These are phyloP conservation scores for Alternaria solani DNA, from an alignment of 2,329 filamentous ascomycete species.

Conservation along the genomic window DNA sequence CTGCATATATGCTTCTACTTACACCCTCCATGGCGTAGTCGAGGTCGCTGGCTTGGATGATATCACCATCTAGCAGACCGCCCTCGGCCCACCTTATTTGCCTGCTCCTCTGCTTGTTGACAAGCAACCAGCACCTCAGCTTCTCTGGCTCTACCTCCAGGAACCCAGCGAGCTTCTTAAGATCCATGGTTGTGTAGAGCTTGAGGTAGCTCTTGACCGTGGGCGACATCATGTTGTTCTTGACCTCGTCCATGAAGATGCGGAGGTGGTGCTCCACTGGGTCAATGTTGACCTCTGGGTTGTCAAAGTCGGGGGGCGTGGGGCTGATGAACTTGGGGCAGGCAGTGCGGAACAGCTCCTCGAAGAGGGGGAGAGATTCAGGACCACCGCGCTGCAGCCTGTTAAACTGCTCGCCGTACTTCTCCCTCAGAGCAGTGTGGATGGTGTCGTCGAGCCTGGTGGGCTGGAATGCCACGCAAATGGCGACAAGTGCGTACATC, in stretches of 20 bases:
- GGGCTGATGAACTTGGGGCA: slow-evolving; percentile 99
- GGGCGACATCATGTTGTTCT: slow-evolving; percentile 98
- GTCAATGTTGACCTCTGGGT: slow-evolving; percentile 94
- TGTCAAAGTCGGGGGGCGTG: slow-evolving; percentile 96
- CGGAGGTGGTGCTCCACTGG: slow-evolving; percentile 95
- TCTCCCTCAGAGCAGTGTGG: slow-evolving; percentile 96
- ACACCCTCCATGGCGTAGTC: slow-evolving; percentile 97
- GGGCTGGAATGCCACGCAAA: slow-evolving; percentile 97
- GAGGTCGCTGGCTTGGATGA: slow-evolving; percentile 91
- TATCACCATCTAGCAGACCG: slow-evolving; percentile 88
- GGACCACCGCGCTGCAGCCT: slow-evolving; percentile 96
- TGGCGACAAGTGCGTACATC: slow-evolving; percentile 99
- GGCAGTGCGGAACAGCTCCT: slow-evolving; percentile 96
- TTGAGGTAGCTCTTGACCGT: slow-evolving; percentile 98
- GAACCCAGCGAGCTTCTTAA: slow-evolving; percentile 97
- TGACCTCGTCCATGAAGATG: slow-evolving; percentile 99
- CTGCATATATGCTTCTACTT: slow-evolving; percentile 55
- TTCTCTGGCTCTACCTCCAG: slow-evolving; percentile 97
- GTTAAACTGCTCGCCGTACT: slow-evolving; percentile 98
- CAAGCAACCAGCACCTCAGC: slow-evolving; percentile 88
- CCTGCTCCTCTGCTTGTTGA: slow-evolving; percentile 98
- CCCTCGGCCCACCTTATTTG: slow-evolving; percentile 94
- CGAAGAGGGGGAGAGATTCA: slow-evolving; percentile 93
- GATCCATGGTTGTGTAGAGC: slow-evolving; percentile 99
- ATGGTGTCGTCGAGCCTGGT: slow-evolving; percentile 98